Base-by-base conservation (phyloP, 106 monocot species). In the Allium fistulosum region DNA sequence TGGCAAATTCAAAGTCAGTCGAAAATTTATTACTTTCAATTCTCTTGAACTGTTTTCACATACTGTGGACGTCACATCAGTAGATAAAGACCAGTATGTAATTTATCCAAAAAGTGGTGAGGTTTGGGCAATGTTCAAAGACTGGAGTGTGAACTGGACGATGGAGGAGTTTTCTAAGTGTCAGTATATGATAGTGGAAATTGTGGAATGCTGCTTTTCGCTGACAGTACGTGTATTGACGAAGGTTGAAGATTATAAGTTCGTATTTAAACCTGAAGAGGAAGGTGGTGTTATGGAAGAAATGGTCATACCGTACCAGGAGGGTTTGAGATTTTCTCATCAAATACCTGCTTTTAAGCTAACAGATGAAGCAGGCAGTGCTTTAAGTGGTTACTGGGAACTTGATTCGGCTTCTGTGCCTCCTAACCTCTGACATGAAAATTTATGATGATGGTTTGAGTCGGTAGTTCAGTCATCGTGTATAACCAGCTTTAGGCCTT, bases 391-490 rank as follows among this genome's bases (percentile, higher is more conserved):
- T 9, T 90, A 37, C 63, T 79, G 75, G 76, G 90, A 95, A 68
- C 85, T 91, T 46, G 87, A 95, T 73, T 77, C 94, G 9, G 85
- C 85, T 11, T 82, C 90, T 8, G 27, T 81, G 15, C 85, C 81
- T 0, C 0, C 1, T 61, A 59, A 14, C 11, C 10, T 55, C 14
- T 55, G 14, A 55, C 1, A 14, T 55, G 14, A 55, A 28, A 58
- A 77, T 22, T 22, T 22, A 22, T 22, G 10, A 64, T 77, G 6
- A 53, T 22, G 22, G 22, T 22, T 22, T 22, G 0, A 22, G 22
- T 22, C 1, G 22, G 22, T 22, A 22, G 22, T n/a, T n/a, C n/a
- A n/a, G n/a, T n/a, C n/a, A n/a, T n/a, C n/a, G n/a, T 22, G 22
- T 22, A 22, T 22, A 22, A 22, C 22, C 22, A 22, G 22, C 22